These are phyloP conservation scores for Areca catechu DNA, from an alignment of 176 grass and related monocot genomes.

Conservation along the genomic window DNA sequence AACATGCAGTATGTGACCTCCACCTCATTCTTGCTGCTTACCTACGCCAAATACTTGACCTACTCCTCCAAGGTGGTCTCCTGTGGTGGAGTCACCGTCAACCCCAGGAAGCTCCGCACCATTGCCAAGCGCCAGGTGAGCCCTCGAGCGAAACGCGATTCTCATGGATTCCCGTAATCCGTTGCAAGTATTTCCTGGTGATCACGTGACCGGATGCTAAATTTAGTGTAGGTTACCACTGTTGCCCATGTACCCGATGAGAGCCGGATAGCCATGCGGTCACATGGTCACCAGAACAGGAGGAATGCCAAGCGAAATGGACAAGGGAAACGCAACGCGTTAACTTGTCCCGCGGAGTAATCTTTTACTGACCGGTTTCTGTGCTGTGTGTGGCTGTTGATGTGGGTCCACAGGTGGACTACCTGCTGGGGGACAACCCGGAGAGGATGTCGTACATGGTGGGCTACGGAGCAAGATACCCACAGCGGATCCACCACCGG, in stretches of 20 bases:
- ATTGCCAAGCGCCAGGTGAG: conserved; percentile 58
- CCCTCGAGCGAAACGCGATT: too few relatives aligned
- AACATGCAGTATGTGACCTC: conserved; percentile 99
- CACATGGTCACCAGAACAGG: too few relatives aligned
- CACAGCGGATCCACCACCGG: conserved; percentile 61
- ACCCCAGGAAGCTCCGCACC: conserved; percentile 59
- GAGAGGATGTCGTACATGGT: conserved; percentile 89
- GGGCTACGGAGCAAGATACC: conserved; percentile 59
- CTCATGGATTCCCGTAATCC: too few relatives aligned
- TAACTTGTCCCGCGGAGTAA: too few relatives aligned
- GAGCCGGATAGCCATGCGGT: too few relatives aligned
- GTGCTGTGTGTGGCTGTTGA: not conserved
- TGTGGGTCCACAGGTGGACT: conserved; percentile 40
- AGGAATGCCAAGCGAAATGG: too few relatives aligned
- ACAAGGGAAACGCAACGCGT: too few relatives aligned
- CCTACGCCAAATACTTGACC: conserved; percentile 91
- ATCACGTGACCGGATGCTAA: too few relatives aligned
- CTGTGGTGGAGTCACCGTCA: conserved; percentile 49
- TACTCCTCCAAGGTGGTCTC: conserved; percentile 50
- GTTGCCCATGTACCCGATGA: too few relatives aligned
- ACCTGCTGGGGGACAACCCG: conserved; percentile 79
- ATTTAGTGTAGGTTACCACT: too few relatives aligned
- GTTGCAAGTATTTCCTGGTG: too few relatives aligned
- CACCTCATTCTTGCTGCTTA: conserved; percentile 74
- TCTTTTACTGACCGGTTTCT: too few relatives aligned